Evolutionary conservation across 768 basidiomycete genomes (phyloP), one percentile per base, ranked within the genome.

Genomic region (Coprinopsis sp.): DNA sequence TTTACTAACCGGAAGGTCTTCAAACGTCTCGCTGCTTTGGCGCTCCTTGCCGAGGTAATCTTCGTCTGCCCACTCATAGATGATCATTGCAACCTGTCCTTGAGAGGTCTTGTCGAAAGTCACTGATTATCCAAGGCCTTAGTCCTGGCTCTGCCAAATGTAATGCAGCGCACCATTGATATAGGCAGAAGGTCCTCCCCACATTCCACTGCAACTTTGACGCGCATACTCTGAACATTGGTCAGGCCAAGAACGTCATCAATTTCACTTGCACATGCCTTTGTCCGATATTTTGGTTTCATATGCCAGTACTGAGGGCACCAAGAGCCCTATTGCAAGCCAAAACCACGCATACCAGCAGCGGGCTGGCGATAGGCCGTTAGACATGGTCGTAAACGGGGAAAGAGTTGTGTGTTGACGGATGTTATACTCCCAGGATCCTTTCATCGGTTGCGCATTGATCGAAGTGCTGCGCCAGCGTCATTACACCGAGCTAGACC

Each of bases 181-280:
- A 66, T 80, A 85, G 24, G 93, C 86, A 33, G 79, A 73, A 39
- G 73, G 60, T 30, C 81, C 80, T 22, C 79, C 87, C 82, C 89
- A 98, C 91, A 98, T 95, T 44, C 94, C 94, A 51, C 87, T 91
- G 67, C 94, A 98, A 63, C 86, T 84, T 72, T 98, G 92, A 38
- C 89, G 79, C 24, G 87, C 79, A 67, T 83, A 84, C 66, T 92
- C 91, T 63, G 58, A 24, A 41, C 29, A 40, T 14, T 33, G 51
- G 51, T 45, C 45, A 37, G 50, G 44, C 49, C 27, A 41, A 41
- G 7, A 54, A 38, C 13, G 22, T 16, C 10, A 8, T 4, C 11
- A 46, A 18, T 12, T 39, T 27, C 39, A 45, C 49, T 48, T 30
- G 24, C n/a, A 45, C 67, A 37, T 33, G 65, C 74, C 73, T 64